Evolutionary conservation across 352 stramenopile species (phyloP).

Genomic region (Phytophthora sansomeana): DNA sequence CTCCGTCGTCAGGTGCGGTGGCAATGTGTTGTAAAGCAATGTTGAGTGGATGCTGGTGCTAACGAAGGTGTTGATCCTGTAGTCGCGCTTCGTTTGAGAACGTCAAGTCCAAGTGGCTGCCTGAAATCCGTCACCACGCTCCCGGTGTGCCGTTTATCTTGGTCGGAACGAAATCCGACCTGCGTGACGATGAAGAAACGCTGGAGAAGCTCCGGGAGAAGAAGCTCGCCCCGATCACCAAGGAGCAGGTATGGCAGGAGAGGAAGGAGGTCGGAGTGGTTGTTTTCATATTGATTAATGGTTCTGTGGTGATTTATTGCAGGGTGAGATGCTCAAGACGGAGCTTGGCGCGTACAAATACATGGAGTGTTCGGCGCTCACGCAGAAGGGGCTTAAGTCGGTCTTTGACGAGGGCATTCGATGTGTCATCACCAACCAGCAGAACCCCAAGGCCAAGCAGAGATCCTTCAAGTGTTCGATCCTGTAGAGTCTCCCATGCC

Average conservation of each 20-base stretch:
- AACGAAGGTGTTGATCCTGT: slow-evolving; percentile 9
- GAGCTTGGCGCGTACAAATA: slow-evolving; percentile 93
- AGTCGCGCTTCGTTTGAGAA: slow-evolving; percentile 96
- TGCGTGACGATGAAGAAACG: slow-evolving; percentile 92
- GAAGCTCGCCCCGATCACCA: slow-evolving; percentile 75
- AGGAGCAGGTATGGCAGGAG: slow-evolving; percentile 60
- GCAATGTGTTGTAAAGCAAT: not conserved
- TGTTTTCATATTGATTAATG: not conserved
- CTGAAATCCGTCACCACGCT: slow-evolving; percentile 90
- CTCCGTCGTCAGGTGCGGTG: slow-evolving; percentile 87
- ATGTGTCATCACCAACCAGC: slow-evolving; percentile 86
- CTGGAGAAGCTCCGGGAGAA: slow-evolving; percentile 91
- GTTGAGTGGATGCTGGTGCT: not conserved
- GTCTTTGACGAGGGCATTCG: slow-evolving; percentile 95
- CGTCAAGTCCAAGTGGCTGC: slow-evolving; percentile 94
- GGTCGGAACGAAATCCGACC: slow-evolving; percentile 95
- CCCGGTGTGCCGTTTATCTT: slow-evolving; percentile 95
- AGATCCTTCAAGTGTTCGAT: slow-evolving; percentile 71
- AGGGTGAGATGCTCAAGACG: slow-evolving; percentile 90
- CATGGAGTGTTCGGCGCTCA: slow-evolving; percentile 94
- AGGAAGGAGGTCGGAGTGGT: not conserved
- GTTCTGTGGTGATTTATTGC: not conserved
- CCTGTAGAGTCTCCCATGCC: slow-evolving; percentile 43
- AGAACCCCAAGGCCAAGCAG: slow-evolving; percentile 66
- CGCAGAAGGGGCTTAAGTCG: slow-evolving; percentile 94